Base-by-base conservation (phyloP, 495 filamentous ascomycete genomes). In the Penicillium odoratum region DNA sequence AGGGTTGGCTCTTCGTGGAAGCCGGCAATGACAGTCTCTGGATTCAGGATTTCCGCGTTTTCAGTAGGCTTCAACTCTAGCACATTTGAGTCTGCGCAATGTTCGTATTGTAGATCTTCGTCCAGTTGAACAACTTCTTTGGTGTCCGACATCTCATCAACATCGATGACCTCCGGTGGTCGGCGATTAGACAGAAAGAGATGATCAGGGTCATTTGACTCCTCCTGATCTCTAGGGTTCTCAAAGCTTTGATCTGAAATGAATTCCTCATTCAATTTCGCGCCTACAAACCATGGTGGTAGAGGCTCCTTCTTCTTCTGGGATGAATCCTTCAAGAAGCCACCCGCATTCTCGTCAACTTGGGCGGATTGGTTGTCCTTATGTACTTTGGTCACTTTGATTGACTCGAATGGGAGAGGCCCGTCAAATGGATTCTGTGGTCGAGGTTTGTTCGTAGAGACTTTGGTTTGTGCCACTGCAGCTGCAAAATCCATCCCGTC, bases 331-430 rank as follows among this genome's bases (percentile, higher is more conserved):
- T 80, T 83, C 38, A 85, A 74, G 69, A 93, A 95, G 0, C 92
- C 91, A 8, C 90, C 91, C 21, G 83, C 82, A 50, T 80, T 62
- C 5, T 83, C 81, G 11, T 86, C 85, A 15, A 66, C 56, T 43
- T 72, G 56, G 59, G 47, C 50, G 38, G 60, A 21, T 34, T 50
- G 26, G 1, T 49, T 30, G 18, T 31, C 15, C 36, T 57, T 50
- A 2, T 34, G 38, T 5, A 18, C 77, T 81, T 68, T 81, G 76
- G 56, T 81, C 60, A 93, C 83, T 64, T 90, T 83, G 1, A 98
- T 77, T 46, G 88, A 90, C 68, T 97, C 91, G 63, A 98, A 98
- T 1, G 93, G 93, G 15, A 98, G 74, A 2, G 93, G 91, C 0
- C 93, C 93, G 64, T 82, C 82, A 66, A 95, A 72, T 36, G 67